Base-by-base conservation (phyloP, 2,329 filamentous ascomycete genomes). In the Mariannaea elegans region DNA sequence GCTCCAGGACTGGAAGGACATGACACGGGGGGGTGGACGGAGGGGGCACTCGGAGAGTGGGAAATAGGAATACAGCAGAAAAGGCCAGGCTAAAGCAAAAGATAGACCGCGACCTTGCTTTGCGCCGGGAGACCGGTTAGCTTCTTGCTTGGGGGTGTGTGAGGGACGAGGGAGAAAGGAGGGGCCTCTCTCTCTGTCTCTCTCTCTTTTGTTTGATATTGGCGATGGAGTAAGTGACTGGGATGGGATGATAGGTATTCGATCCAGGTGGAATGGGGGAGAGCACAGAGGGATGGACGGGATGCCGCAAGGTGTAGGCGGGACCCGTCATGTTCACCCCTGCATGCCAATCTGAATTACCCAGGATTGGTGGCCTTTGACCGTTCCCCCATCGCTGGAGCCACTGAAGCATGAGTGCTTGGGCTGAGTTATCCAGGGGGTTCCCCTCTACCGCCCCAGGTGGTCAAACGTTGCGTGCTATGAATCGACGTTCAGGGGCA, bases 1-100 rank as follows among this genome's bases (percentile, higher is more conserved):
- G 74, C 74, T 76, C 63, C 57, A 57, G 66, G 61, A 52, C 52
- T 54, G 64, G 50, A 56, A 61, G 63, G 62, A 68, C 69, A 71
- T 71, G 69, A 68, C 69, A 71, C 67, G 65, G 59, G 60, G 50
- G 64, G 52, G 57, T 60, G 49, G 61, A 52, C 39, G 49, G 59
- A 56, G 47, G 62, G 52, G 21, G 36, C 36, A 56, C 21, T 9
- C 7, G 32, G 42, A 41, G 48, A 47, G 32, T 36, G 38, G 32
- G 46, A 60, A 65, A 56, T 60, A 58, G 52, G 56, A 27, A 52
- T 42, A 29, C 19, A 39, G 42, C 24, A 36, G 14, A 13, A 14
- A 36, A 36, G 32, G 13, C 14, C 32, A 10, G 12, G 32, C 32
- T 39, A 23, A 31, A 42, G 54, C 46, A 51, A 34, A 55, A 21